Evolutionary conservation across 768 basidiomycete species (phyloP).

Genomic region (Suillus bovinus): DNA sequence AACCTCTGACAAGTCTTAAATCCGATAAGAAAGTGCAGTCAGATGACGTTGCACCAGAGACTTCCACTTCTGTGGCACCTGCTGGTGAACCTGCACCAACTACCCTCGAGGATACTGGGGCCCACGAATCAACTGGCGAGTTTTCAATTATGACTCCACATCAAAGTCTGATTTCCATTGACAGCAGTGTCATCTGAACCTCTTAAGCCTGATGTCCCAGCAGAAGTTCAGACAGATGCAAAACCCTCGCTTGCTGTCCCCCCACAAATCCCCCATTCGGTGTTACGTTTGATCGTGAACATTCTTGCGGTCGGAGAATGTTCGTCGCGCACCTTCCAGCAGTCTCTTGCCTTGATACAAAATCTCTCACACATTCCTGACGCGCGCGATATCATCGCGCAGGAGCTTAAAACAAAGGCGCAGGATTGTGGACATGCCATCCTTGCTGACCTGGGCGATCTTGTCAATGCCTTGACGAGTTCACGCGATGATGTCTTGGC

Average conservation of each 20-base stretch:
- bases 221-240: constrained; percentile 32
- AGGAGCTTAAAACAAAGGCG: constrained; percentile 83
- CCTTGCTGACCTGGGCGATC: constrained; percentile 73
- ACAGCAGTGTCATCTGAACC: constrained; percentile 18
- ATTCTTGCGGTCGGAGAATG: constrained; percentile 98
- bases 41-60: constrained; percentile 20
- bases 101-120: constrained; percentile 12
- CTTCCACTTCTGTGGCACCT: constrained; percentile 18
- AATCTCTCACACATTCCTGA: constrained; percentile 88
- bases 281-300: constrained; percentile 92
- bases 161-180: constrained; percentile 1
- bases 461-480: constrained; percentile 61
- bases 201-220: constrained; percentile 22
- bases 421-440: constrained; percentile 84
- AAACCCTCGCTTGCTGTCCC: constrained; percentile 64
- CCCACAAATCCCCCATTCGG: constrained; percentile 81
- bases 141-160: not conserved
- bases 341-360: constrained; percentile 89
- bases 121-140: constrained; percentile 2
- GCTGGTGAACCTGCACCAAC: constrained; percentile 14
- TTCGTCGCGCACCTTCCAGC: constrained; percentile 93
- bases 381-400: constrained; percentile 84
- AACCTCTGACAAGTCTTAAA: constrained; percentile 71
- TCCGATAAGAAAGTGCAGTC: constrained; percentile 41
- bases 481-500: constrained; percentile 56